Percentiles rank a stretch among this genome's conserved stretches.
phyloP scores from a whole-genome alignment of 805 yeast species.

The Diddensiella caesifluorescens region DNA sequence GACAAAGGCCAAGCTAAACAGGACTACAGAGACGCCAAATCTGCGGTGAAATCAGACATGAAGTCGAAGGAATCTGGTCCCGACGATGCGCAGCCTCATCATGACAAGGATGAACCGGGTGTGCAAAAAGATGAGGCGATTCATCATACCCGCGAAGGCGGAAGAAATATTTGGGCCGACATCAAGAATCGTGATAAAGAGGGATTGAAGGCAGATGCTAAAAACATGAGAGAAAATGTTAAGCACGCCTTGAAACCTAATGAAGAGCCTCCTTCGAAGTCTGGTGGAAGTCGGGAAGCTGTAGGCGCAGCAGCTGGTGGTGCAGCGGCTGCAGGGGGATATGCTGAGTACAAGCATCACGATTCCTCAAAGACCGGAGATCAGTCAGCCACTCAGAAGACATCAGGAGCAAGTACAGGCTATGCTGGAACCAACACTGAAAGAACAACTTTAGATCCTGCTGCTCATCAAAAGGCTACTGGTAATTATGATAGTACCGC shows the following conservation, averaged over 20 bases:
- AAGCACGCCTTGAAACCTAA: neutral
- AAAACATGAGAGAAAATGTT: conserved; percentile 2
- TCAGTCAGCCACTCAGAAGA: neutral
- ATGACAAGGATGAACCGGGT: conserved; percentile 1
- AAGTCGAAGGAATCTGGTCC: neutral
- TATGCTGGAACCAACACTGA: neutral
- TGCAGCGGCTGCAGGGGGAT: conserved; percentile 5
- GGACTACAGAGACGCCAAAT: neutral
- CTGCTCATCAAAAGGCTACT: neutral
- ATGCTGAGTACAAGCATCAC: neutral
- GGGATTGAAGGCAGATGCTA: neutral
- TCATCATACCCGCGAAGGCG: neutral
- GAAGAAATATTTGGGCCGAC: neutral
- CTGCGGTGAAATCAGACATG: conserved; percentile 1
- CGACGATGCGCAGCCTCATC: neutral
- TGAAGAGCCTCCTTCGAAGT: conserved; percentile 1
- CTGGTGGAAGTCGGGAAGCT: neutral
- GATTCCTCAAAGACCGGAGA: neutral
- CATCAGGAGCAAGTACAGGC: conserved; percentile 1
- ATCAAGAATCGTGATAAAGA: neutral
- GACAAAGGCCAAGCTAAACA: neutral
- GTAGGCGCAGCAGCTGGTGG: conserved; percentile 11
- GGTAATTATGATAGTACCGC: neutral
- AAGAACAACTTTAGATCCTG: neutral
- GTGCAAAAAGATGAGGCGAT: conserved; percentile 1